These are phyloP conservation scores for Dichotomopilus funicola DNA, from an alignment of 2,329 filamentous ascomycete genomes.

Conservation along the genomic window DNA sequence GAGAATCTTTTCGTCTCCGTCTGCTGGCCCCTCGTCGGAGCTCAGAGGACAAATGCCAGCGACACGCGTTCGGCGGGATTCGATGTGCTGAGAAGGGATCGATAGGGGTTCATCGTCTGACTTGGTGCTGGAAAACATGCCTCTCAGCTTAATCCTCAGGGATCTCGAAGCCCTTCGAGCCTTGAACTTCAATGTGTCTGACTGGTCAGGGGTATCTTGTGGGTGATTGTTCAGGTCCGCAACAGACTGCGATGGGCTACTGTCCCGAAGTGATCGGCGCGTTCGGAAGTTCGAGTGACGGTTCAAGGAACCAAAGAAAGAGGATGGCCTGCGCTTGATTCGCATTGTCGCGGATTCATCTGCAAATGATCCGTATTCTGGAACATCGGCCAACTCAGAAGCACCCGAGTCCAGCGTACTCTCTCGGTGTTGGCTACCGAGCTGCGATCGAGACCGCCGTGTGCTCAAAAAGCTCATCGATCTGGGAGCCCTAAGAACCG, in stretches of 20 bases:
- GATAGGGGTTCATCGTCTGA: constrained; percentile 27
- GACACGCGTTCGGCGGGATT: constrained; percentile 35
- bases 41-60: constrained; percentile 11
- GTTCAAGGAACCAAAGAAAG: constrained; percentile 37
- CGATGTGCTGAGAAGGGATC: constrained; percentile 48
- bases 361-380: neutral
- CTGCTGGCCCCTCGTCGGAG: constrained; percentile 7
- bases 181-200: constrained; percentile 40
- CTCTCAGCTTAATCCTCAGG: constrained; percentile 55
- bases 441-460: constrained; percentile 27
- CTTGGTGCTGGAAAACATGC: constrained; percentile 43
- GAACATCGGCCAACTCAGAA: neutral
- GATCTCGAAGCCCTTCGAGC: constrained; percentile 57
- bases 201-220: constrained; percentile 21
- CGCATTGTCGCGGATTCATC: constrained; percentile 15
- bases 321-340: constrained; percentile 37
- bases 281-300: constrained; percentile 34
- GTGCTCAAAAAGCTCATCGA: constrained; percentile 49
- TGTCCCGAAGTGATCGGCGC: constrained; percentile 45
- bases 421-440: constrained; percentile 30
- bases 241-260: constrained; percentile 30
- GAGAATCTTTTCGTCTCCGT: constrained; percentile 15
- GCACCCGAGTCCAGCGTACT: constrained; percentile 13
- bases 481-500: constrained; percentile 40
- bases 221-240: constrained; percentile 2